Conservation (phyloP, 1,284 basidiomycete genomes). For the Trichosporon asahii region DNA sequence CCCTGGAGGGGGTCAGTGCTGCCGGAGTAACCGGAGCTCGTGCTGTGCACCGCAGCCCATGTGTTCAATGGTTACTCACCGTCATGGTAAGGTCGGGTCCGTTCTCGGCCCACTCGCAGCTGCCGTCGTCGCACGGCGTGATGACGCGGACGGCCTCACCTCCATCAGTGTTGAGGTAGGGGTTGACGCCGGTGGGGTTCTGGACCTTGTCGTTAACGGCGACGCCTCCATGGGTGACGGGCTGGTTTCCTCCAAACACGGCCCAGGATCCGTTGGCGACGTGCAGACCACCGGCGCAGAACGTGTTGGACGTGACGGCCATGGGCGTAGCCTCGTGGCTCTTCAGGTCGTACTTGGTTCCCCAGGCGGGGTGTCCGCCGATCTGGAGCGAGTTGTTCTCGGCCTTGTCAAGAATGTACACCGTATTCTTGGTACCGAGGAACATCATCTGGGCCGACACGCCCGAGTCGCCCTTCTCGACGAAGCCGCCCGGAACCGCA, state of each 20-base stretch:
- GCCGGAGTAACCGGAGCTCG: background rate
- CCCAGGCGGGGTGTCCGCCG: conserved; percentile 53
- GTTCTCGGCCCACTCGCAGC: conserved; percentile 60
- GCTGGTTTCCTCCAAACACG: conserved; percentile 62
- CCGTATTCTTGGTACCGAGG: conserved; percentile 51
- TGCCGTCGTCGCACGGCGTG: conserved; percentile 65
- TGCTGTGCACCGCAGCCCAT: background rate
- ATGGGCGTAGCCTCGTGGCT: conserved; percentile 56
- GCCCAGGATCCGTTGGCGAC: conserved; percentile 56
- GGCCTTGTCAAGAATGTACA: conserved; percentile 55
- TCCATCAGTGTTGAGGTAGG: conserved; percentile 62
- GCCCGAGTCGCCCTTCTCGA: conserved; percentile 47
- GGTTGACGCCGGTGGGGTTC: conserved; percentile 52
- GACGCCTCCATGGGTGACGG: conserved; percentile 66
- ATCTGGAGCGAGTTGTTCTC: conserved; percentile 63
- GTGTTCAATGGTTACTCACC: conserved; percentile 56
- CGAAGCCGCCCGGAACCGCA: conserved; percentile 38
- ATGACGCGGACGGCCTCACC: conserved; percentile 61
- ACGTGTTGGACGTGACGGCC: conserved; percentile 74
- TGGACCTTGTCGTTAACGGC: conserved; percentile 38
- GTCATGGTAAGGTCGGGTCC: conserved; percentile 54
- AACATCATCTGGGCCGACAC: conserved; percentile 55
- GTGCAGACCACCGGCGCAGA: conserved; percentile 59
- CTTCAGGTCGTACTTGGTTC: conserved; percentile 51
- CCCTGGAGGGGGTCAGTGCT: conserved; percentile 19